These are phyloP conservation scores for Globisporangium lucens DNA, from an alignment of 352 stramenopile species.

Conservation along the genomic window DNA sequence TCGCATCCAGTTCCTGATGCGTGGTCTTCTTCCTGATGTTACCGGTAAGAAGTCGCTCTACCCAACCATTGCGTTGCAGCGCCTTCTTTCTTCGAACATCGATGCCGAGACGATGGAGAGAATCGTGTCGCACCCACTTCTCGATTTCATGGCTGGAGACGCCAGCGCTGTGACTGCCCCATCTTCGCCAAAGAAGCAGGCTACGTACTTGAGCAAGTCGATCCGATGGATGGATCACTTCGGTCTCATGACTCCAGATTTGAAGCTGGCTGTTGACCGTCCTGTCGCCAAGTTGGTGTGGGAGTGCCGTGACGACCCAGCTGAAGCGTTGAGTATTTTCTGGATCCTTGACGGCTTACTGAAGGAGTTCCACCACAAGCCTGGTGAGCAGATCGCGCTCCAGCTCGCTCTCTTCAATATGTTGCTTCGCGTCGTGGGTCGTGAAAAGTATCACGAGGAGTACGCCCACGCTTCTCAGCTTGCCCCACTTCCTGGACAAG, in stretches of 20 bases:
- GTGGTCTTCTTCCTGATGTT: slow-evolving; percentile 93
- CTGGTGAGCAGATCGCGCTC: slow-evolving; percentile 76
- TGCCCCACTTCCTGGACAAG: slow-evolving; percentile 60
- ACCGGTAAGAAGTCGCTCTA: slow-evolving; percentile 91
- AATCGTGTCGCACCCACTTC: slow-evolving; percentile 80
- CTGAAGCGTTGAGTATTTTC: slow-evolving; percentile 77
- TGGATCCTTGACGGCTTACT: slow-evolving; percentile 73
- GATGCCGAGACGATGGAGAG: slow-evolving; percentile 88
- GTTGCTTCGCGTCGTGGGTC: slow-evolving; percentile 76
- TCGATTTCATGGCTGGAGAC: slow-evolving; percentile 62
- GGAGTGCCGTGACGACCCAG: slow-evolving; percentile 80
- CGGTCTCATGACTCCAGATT: slow-evolving; percentile 64
- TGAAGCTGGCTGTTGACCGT: slow-evolving; percentile 68
- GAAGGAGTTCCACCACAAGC: slow-evolving; percentile 86
- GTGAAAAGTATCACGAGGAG: slow-evolving; percentile 73
- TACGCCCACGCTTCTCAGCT: slow-evolving; percentile 62
- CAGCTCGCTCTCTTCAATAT: slow-evolving; percentile 87
- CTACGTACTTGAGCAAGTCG: slow-evolving; percentile 86
- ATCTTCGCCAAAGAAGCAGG: slow-evolving; percentile 30
- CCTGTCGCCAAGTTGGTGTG: slow-evolving; percentile 80
- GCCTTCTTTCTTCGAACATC: slow-evolving; percentile 89
- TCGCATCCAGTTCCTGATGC: slow-evolving; percentile 97
- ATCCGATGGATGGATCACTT: slow-evolving; percentile 92
- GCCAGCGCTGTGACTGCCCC: slow-evolving; percentile 14
- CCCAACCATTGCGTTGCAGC: slow-evolving; percentile 92